These are phyloP conservation scores for Ananas comosus DNA, from an alignment of 176 grass and related monocot genomes.

Conservation along the genomic window DNA sequence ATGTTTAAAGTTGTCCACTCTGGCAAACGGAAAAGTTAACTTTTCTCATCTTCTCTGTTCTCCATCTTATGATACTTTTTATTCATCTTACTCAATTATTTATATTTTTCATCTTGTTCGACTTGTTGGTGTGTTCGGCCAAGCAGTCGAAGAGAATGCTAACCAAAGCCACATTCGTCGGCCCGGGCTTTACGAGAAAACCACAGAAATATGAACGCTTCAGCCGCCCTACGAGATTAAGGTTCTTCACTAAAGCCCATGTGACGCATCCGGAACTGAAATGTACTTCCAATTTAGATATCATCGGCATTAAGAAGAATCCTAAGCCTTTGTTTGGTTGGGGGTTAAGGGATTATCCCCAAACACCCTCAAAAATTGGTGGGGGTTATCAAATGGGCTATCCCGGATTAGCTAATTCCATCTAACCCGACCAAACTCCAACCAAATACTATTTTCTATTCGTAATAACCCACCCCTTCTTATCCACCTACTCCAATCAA, in stretches of 20 bases:
- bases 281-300: slow-evolving; percentile 81
- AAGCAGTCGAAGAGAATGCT: slow-evolving; percentile 96
- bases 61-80: not conserved
- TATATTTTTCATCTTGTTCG: too few species aligned
- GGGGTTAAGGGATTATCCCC: too few species aligned
- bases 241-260: slow-evolving; percentile 28
- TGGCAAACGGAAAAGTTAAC: slow-evolving; percentile 79
- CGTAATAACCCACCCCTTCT: too few species aligned
- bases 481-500: too few species aligned
- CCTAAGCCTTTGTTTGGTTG: too few species aligned
- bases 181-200: slow-evolving; percentile 79
- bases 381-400: too few species aligned
- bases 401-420: too few species aligned
- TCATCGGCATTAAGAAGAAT: slow-evolving; percentile 89
- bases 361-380: too few species aligned
- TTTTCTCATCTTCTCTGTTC: slow-evolving; percentile 1
- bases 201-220: slow-evolving; percentile 46
- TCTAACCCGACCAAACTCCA: too few species aligned
- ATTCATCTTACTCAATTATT: too few species aligned
- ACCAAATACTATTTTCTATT: too few species aligned
- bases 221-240: slow-evolving; percentile 58
- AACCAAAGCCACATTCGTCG: slow-evolving; percentile 78
- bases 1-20: slow-evolving; percentile 72
- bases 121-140: slow-evolving; percentile 21
- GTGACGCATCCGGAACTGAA: slow-evolving; percentile 52